These are phyloP conservation scores for Przewalskia tangutica DNA, from an alignment of 257 asterid genomes.

Conservation along the genomic window DNA sequence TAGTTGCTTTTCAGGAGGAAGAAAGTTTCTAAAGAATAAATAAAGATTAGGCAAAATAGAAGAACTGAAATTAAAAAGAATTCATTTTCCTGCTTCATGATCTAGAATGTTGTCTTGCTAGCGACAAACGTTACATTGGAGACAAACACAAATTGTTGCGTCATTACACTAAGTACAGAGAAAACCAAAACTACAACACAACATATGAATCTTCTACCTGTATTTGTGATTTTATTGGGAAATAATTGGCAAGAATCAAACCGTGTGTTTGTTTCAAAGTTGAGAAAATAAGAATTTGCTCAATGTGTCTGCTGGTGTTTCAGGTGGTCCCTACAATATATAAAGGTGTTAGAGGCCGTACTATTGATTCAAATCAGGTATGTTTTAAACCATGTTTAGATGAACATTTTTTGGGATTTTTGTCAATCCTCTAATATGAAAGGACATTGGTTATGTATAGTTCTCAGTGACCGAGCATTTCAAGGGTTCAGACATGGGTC, in stretches of 20 bases:
- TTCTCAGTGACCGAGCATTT: conserved; percentile 95
- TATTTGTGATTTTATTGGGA: not conserved
- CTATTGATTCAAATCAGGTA: conserved; percentile 90
- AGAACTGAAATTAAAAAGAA: not conserved
- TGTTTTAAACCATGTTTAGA: conserved; percentile 1
- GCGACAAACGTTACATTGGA: not conserved
- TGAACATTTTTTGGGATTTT: not conserved
- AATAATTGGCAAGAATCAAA: not conserved
- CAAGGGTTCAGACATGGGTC: conserved; percentile 54
- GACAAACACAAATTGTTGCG: not conserved
- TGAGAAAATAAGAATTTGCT: not conserved
- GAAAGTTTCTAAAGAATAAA: not conserved
- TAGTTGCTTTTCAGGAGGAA: not conserved
- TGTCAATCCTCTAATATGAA: not conserved
- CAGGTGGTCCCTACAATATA: conserved; percentile 95
- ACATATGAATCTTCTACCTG: not conserved
- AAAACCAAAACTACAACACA: not conserved
- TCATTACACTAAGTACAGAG: not conserved
- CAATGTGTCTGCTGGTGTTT: conserved; percentile 20
- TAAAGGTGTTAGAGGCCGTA: conserved; percentile 64
- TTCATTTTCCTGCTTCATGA: not conserved
- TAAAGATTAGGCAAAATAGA: not conserved
- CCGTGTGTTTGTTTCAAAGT: conserved; percentile 4
- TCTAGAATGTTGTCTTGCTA: not conserved
- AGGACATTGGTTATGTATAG: conserved; percentile 29